Percentiles rank a stretch among this genome's conserved stretches.
These are phyloP conservation scores for Mucor ambiguus DNA, from an alignment of 371 early-diverging fungal genomes.

Conservation along the genomic window DNA sequence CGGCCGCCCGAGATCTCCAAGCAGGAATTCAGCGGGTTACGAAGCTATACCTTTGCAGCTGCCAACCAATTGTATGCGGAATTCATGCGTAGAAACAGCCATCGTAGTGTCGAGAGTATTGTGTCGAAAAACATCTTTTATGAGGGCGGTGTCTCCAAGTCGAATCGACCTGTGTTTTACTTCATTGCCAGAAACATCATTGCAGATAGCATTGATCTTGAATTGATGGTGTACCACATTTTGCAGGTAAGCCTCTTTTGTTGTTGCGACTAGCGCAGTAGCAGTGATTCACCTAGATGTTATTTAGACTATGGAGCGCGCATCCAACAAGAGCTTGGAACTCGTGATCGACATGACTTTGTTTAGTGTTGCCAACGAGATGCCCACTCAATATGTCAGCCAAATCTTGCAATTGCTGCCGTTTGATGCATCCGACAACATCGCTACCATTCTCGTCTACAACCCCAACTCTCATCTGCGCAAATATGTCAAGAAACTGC, in stretches of 20 bases:
- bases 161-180: slow-evolving; percentile 81
- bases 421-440: slow-evolving; percentile 52
- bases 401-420: slow-evolving; percentile 80
- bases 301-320: slow-evolving; percentile 57
- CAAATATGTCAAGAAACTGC: slow-evolving; percentile 66
- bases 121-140: slow-evolving; percentile 75
- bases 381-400: slow-evolving; percentile 74
- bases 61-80: slow-evolving; percentile 71
- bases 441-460: slow-evolving; percentile 70
- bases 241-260: slow-evolving; percentile 56
- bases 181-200: slow-evolving; percentile 78
- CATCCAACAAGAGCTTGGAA: slow-evolving; percentile 68
- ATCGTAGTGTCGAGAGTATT: slow-evolving; percentile 66
- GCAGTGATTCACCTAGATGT: neutral
- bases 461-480: slow-evolving; percentile 82
- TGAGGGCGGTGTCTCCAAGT: slow-evolving; percentile 80
- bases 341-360: slow-evolving; percentile 83
- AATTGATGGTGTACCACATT: slow-evolving; percentile 73
- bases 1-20: slow-evolving; percentile 59
- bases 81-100: slow-evolving; percentile 79
- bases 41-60: slow-evolving; percentile 52
- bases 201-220: slow-evolving; percentile 82
- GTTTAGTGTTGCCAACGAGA: slow-evolving; percentile 82
- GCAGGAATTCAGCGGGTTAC: slow-evolving; percentile 52
- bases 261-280: neutral